Conservation (phyloP, 768 basidiomycete genomes). For the Cyclocybe aegerita region DNA sequence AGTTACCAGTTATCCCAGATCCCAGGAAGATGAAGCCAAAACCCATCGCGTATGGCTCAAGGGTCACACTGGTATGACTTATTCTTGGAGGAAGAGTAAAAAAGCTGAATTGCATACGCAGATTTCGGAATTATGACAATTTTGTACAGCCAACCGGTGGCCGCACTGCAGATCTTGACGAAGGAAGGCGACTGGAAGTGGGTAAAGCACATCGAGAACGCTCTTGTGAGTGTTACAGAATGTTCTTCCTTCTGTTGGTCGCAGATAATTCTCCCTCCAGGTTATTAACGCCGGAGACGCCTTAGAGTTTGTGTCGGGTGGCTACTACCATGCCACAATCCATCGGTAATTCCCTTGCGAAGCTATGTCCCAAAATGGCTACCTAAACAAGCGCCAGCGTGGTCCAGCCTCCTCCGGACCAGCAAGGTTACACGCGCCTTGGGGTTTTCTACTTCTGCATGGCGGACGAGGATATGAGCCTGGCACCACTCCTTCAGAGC, state of each 20-base stretch:
- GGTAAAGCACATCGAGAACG: slow-evolving; percentile 59
- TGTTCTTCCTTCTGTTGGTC: background rate
- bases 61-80: slow-evolving; percentile 49
- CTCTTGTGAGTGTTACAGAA: slow-evolving; percentile 36
- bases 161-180: slow-evolving; percentile 55
- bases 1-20: slow-evolving; percentile 44
- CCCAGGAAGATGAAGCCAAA: slow-evolving; percentile 46
- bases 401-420: slow-evolving; percentile 56
- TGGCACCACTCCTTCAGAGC: slow-evolving; percentile 45
- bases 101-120: slow-evolving; percentile 2
- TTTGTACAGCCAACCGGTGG: slow-evolving; percentile 61
- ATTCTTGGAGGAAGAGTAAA: background rate
- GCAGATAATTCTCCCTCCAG: background rate
- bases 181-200: slow-evolving; percentile 55
- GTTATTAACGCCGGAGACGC: slow-evolving; percentile 60
- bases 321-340: slow-evolving; percentile 58
- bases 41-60: slow-evolving; percentile 60
- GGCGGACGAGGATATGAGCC: slow-evolving; percentile 47
- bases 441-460: slow-evolving; percentile 60
- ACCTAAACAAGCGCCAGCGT: slow-evolving; percentile 33
- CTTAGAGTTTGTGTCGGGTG: slow-evolving; percentile 60
- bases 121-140: slow-evolving; percentile 59
- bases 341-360: slow-evolving; percentile 31
- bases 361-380: too few relatives aligned
- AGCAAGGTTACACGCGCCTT: slow-evolving; percentile 46